These are phyloP conservation scores for Nicotiana knightiana DNA, from an alignment of 257 asterid genomes.

Conservation along the genomic window DNA sequence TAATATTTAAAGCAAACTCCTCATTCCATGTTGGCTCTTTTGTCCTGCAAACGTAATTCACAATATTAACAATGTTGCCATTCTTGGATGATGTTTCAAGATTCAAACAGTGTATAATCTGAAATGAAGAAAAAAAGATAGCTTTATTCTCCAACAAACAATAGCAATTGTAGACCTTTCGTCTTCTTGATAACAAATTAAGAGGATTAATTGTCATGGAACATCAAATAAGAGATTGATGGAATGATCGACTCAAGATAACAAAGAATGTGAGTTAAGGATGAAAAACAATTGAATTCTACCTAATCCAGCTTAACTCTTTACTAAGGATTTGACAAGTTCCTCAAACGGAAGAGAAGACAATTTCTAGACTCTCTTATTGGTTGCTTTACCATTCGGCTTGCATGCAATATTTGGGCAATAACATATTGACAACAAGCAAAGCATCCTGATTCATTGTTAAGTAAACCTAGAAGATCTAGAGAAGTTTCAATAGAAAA, in stretches of 20 bases:
- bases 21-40: slow-evolving; percentile 97
- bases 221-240: background rate
- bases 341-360: background rate
- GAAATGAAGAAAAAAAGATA: background rate
- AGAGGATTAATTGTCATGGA: background rate
- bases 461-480: background rate
- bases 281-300: background rate
- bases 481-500: background rate
- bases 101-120: background rate
- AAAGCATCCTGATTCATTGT: background rate
- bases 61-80: background rate
- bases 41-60: slow-evolving; percentile 53
- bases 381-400: background rate
- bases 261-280: background rate
- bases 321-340: background rate
- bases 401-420: background rate
- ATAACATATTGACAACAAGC: background rate
- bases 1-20: slow-evolving; percentile 83
- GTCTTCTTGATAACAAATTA: background rate
- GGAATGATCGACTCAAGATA: background rate
- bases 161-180: background rate
- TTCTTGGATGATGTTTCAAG: slow-evolving; percentile 1
- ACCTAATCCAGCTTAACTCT: background rate
- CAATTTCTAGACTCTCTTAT: slow-evolving; percentile 1
- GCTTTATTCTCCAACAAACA: slow-evolving; percentile 1